phyloP scores from a whole-genome alignment of 495 filamentous ascomycete species.

The Halenospora varia region DNA sequence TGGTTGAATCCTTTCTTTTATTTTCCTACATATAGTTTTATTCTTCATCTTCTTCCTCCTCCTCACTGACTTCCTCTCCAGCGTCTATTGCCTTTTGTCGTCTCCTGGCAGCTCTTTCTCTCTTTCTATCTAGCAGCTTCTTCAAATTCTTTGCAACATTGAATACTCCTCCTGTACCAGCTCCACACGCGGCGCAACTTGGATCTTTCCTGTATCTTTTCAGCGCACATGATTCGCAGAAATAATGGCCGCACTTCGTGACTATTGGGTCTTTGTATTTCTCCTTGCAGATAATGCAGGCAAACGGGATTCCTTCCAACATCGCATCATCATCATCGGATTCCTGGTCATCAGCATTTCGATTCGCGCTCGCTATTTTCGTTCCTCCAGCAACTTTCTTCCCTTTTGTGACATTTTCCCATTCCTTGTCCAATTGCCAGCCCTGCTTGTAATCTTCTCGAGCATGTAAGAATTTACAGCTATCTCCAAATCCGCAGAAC shows the following conservation, averaged over 20 bases:
- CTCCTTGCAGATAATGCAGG: conserved; percentile 86
- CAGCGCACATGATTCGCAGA: conserved; percentile 86
- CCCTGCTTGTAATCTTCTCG: conserved; percentile 88
- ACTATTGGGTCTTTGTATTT: conserved; percentile 78
- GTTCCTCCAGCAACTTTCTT: conserved; percentile 62
- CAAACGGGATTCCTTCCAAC: conserved; percentile 88
- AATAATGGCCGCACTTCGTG: conserved; percentile 93
- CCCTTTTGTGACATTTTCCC: conserved; percentile 79
- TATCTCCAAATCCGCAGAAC: conserved; percentile 76
- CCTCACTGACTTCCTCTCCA: conserved; percentile 65
- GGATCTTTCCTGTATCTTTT: conserved; percentile 74
- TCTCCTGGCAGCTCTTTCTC: conserved; percentile 60
- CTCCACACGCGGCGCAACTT: conserved; percentile 79
- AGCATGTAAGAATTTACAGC: conserved; percentile 84
- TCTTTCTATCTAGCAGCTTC: conserved; percentile 80
- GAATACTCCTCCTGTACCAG: conserved; percentile 83
- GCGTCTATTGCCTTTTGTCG: conserved; percentile 67
- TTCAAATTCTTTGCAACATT: conserved; percentile 82
- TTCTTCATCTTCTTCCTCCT: conserved; percentile 44
- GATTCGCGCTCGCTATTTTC: conserved; percentile 56
- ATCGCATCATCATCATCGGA: conserved; percentile 72
- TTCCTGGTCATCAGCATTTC: conserved; percentile 42
- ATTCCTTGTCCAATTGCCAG: conserved; percentile 92
- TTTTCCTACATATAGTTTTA: background rate
- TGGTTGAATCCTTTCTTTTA: no score